These are phyloP conservation scores for Thuidium tamariscinum DNA, from an alignment of 225 moss, liverwort and hornwort species.

Conservation along the genomic window DNA sequence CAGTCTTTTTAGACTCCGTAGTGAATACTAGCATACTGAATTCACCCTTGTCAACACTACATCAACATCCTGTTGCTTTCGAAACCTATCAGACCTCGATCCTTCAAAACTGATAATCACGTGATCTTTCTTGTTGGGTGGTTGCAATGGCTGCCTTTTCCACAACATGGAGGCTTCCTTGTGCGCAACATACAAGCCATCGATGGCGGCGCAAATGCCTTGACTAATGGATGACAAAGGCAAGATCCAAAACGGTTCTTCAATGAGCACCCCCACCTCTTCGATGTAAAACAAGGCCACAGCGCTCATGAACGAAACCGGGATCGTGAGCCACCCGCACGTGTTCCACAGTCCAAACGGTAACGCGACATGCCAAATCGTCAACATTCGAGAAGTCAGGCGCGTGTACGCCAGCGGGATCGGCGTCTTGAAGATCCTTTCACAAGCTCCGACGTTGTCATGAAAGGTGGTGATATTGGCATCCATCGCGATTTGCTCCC, in stretches of 20 bases:
- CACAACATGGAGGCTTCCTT: conserved; percentile 3
- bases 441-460: conserved; percentile 62
- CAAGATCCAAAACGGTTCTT: conserved; percentile 37
- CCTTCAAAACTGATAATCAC: conserved; percentile 18
- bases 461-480: conserved; percentile 44
- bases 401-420: conserved; percentile 73
- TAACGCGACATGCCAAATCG: conserved; percentile 58
- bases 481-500: conserved; percentile 18
- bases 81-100: background rate
- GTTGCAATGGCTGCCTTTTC: background rate
- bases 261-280: conserved; percentile 40
- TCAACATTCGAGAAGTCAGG: conserved; percentile 55
- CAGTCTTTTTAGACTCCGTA: too few relatives aligned
- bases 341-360: conserved; percentile 71
- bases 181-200: background rate
- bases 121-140: background rate
- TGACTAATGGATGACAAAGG: background rate
- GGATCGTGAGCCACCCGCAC: conserved; percentile 57
- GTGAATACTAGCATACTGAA: background rate
- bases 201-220: background rate
- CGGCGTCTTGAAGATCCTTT: conserved; percentile 56
- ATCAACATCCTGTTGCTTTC: background rate
- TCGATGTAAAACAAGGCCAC: conserved; percentile 33
- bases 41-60: background rate
- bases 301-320: conserved; percentile 16